Conservation (phyloP, 306 rosid genomes). For the Cyclanthera cordifolia region DNA sequence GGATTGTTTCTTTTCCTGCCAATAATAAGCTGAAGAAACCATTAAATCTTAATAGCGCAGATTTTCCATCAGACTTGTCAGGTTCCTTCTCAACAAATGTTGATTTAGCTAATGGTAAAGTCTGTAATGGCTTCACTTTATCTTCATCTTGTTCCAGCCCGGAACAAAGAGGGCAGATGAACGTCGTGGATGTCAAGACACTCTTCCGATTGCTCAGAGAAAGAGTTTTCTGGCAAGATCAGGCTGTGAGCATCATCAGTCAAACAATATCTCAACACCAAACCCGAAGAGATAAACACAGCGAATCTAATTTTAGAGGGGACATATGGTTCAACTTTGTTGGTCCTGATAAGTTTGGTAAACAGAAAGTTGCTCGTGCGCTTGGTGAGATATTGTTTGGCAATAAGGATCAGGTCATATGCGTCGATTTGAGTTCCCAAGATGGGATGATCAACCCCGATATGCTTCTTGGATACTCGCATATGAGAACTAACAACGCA, state of each 20-base stretch:
- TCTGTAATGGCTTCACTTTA: constrained; percentile 27
- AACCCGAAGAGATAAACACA: constrained; percentile 25
- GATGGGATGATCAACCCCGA: constrained; percentile 17
- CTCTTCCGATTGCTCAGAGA: constrained; percentile 48
- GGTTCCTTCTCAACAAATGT: constrained; percentile 32
- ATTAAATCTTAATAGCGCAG: constrained; percentile 18
- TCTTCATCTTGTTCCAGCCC: constrained; percentile 51
- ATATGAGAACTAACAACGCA: constrained; percentile 34
- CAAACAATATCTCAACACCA: constrained; percentile 35
- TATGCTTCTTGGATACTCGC: constrained; percentile 11
- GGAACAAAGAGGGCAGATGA: constrained; percentile 34
- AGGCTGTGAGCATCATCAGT: constrained; percentile 48
- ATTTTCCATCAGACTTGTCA: constrained; percentile 29
- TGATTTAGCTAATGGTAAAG: constrained; percentile 35
- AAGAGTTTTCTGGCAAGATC: constrained; percentile 67
- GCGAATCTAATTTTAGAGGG: constrained; percentile 31
- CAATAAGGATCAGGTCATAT: constrained; percentile 41
- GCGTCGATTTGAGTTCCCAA: constrained; percentile 48
- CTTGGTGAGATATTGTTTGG: constrained; percentile 62
- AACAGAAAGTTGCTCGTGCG: constrained; percentile 53
- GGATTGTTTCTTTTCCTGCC: constrained; percentile 45
- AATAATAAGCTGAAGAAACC: constrained; percentile 29
- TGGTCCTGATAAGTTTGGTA: constrained; percentile 70
- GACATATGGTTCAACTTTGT: constrained; percentile 66
- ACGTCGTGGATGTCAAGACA: constrained; percentile 43